Base-by-base conservation (phyloP, 225 moss, liverwort and hornwort species). In the Physcomitrium patens region DNA sequence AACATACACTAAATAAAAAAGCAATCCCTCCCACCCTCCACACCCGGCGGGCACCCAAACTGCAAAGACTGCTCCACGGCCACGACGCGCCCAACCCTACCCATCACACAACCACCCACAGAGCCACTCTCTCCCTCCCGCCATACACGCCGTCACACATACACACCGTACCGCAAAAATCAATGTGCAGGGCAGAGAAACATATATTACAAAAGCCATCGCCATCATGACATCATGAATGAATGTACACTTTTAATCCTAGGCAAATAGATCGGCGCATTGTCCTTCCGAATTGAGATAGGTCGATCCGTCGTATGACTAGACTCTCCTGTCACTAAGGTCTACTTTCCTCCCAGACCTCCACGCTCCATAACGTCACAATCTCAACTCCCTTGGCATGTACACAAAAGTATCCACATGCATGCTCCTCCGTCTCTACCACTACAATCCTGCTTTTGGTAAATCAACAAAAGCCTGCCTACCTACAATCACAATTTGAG, bases 151-250 rank as follows among this genome's bases (percentile, higher is more conserved):
- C 31, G 7, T 37, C 7, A 22, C 22, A n/a, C 3, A 22, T n/a
- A n/a, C 3, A 13, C 0, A 11, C 1, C 8, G 50, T 70, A 66
- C 26, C 44, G 80, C 77, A 80, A 80, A 81, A 37, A 37, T 37
- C 31, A 37, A 83, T 53, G 75, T 65, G 83, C 80, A 88, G 78
- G 78, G 82, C 80, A 80, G 85, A 80, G 85, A 78, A 75, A 85
- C 88, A 77, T 88, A 88, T 88, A 88, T 85, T 88, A 88, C 88
- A 88, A 80, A 88, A 82, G 80, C 88, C 88, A 85, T 82, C 76
- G 80, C 80, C 82, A 81, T 80, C 82, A 80, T 78, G 85, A 87
- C 87, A 82, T 88, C 88, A 88, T 88, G 88, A 88, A 88, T 88
- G 85, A 85, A 88, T 85, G 51, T 88, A 85, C 88, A 88, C 80